Base-by-base conservation (phyloP, 306 rosid genomes). In the Hippophae tibetana region DNA sequence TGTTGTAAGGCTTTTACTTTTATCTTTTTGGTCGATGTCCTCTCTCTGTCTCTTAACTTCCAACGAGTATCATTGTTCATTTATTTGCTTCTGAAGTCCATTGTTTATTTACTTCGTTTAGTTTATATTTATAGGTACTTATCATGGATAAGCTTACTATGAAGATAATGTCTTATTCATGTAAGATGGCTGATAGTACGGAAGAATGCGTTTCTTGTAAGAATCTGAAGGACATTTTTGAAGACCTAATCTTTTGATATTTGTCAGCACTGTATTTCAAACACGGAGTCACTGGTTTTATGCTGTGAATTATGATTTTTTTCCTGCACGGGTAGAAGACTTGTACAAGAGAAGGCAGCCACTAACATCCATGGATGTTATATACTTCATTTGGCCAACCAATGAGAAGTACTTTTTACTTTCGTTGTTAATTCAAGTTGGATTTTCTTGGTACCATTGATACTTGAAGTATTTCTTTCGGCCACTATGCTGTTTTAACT, bases 121-220 rank as follows among this genome's bases (percentile, higher is more conserved):
- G 65, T 69, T 57, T 73, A 72, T 55, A 5, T 54, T 61, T 80
- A 61, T 70, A 92, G 99, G 99, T 92, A 75, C 86, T 92, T 50
- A 85, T 92, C 75, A 85, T 92, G 99, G 99, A 92, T 78, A 92
- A 78, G 74, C 77, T 92, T 62, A 92, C 99, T 54, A 78, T 92
- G 58, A 92, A 92, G 82, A 82, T 92, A 74, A 88, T 92, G 99
- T 92, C 99, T 57, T 81, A 81, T 76, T 72, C 96, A 7, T 92
- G 96, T 79, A 92, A 83, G 87, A 92, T 92, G 99, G 89, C 95
- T 71, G 96, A 92, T 82, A 82, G 87, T 69, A 92, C 93, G 5
- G 89, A 80, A 31, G 96, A 92, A 92, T 95, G 96, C 26, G 89
- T 92, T 76, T 83, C 99, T 78, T 82, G 96, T 92, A 90, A 87